Base-by-base conservation (phyloP, 2,329 filamentous ascomycete genomes). In the Exserohilum turcica region DNA sequence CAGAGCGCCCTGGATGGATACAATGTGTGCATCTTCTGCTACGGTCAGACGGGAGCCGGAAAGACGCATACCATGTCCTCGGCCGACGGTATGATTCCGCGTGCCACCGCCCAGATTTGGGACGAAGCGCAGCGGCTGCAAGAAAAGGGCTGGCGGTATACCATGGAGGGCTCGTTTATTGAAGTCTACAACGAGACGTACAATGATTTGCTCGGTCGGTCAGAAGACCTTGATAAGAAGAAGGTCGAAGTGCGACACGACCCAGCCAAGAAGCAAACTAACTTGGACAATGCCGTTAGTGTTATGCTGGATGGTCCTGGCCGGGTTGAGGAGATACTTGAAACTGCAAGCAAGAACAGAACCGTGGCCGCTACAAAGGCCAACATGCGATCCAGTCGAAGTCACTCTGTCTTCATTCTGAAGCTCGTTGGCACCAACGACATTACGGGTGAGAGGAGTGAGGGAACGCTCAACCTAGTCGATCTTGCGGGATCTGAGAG, bases 171-270 rank as follows among this genome's bases (percentile, higher is more conserved):
- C 6, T 92, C 88, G 50, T 99, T 99, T 68, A 86, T 97, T 12
- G 94, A 99, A 71, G 94, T 99, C 5, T 99, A 99, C 83, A 97
- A 99, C 59, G 94, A 99, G 72, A 94, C 95, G 57, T 82, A 99
- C 59, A 92, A 97, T 71, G 94, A 99, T 72, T 78, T 99, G 12
- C 83, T 99, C 3, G 87, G 87, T 10, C 84, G 82, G 48, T 84
- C 88, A 0, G 86, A 88, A 48, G 82, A 87, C 16, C 82, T 91
- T 44, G 85, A 87, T 58, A 91, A 88, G 77, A 91, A 89, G 76
- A 96, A 91, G 76, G 88, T 93, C 43, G 91, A 96, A 66, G 93
- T 97, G 52, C 86, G 90, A 2, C 94, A 97, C 63, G 93, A 97
- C 67, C 85, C 91, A 36, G 78, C 81, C 31, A 90, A 87, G 63